phyloP scores from a whole-genome alignment of 768 basidiomycete genomes.

The Auricularia heimuer region DNA sequence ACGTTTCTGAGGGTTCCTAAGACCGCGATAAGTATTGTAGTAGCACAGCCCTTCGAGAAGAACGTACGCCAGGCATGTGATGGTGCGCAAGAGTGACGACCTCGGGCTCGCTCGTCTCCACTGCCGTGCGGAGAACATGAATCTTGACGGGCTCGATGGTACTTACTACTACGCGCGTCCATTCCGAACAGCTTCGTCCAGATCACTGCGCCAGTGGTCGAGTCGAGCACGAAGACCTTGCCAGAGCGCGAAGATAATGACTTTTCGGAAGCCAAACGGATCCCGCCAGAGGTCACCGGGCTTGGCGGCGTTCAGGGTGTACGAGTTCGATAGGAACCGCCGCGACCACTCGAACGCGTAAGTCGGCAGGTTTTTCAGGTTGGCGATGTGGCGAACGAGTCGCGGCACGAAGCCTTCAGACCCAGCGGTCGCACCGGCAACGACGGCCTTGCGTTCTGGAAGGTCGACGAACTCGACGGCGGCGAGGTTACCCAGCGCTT shows the following conservation, averaged over 20 bases:
- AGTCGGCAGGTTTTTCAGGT: slow-evolving; percentile 57
- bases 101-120: slow-evolving; percentile 38
- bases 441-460: slow-evolving; percentile 43
- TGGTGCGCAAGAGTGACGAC: slow-evolving; percentile 56
- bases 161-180: slow-evolving; percentile 37
- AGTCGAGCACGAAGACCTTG: slow-evolving; percentile 76
- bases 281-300: slow-evolving; percentile 48
- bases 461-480: slow-evolving; percentile 69
- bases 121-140: slow-evolving; percentile 42
- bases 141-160: slow-evolving; percentile 49
- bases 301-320: slow-evolving; percentile 27
- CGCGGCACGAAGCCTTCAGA: slow-evolving; percentile 42
- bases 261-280: slow-evolving; percentile 77
- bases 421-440: slow-evolving; percentile 18
- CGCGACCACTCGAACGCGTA: slow-evolving; percentile 57
- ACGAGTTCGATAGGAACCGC: slow-evolving; percentile 64
- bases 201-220: slow-evolving; percentile 61
- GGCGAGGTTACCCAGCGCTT: slow-evolving; percentile 54
- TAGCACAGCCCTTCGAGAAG: neutral
- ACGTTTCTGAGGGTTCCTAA: slow-evolving; percentile 57
- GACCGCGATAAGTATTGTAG: neutral
- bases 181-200: slow-evolving; percentile 79
- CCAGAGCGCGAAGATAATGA: slow-evolving; percentile 69
- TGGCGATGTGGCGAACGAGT: slow-evolving; percentile 44
- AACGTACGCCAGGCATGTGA: slow-evolving; percentile 49